phyloP scores from a whole-genome alignment of 2,329 filamentous ascomycete genomes.

The Boeremia exigua region DNA sequence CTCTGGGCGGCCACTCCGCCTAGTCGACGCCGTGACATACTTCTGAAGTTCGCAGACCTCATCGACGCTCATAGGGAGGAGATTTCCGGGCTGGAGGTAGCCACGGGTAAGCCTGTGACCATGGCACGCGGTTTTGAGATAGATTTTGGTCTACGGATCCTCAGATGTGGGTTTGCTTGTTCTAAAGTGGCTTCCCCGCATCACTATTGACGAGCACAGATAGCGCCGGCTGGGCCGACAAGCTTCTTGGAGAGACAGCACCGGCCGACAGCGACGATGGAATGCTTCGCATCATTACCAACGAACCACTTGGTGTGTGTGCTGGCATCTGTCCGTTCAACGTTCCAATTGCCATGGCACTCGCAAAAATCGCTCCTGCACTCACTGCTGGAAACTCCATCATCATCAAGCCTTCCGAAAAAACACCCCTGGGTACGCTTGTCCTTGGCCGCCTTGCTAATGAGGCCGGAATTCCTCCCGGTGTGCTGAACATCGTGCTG shows the following conservation, averaged over 20 bases:
- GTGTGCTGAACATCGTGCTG: conserved; percentile 51
- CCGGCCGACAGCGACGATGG: background rate
- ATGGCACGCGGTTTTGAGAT: background rate
- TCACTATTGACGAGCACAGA: background rate
- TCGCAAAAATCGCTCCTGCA: conserved; percentile 62
- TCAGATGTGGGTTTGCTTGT: background rate
- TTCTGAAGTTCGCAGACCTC: background rate
- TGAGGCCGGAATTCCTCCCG: conserved; percentile 48
- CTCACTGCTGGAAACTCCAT: conserved; percentile 61
- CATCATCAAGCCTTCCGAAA: conserved; percentile 61
- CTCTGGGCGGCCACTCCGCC: background rate
- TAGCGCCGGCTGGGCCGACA: background rate
- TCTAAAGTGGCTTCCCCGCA: background rate
- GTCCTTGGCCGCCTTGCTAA: conserved; percentile 29
- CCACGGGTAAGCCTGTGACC: background rate
- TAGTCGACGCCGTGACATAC: background rate
- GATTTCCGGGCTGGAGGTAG: background rate
- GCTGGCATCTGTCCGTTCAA: background rate
- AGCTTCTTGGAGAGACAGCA: background rate
- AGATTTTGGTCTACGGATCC: background rate
- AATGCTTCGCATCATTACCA: background rate
- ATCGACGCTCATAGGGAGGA: background rate
- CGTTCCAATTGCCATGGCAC: conserved; percentile 39
- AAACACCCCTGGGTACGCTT: conserved; percentile 55
- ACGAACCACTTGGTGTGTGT: background rate